Evolutionary conservation across 2,329 filamentous ascomycete genomes (phyloP).

Genomic region (Penicillium polonicum): DNA sequence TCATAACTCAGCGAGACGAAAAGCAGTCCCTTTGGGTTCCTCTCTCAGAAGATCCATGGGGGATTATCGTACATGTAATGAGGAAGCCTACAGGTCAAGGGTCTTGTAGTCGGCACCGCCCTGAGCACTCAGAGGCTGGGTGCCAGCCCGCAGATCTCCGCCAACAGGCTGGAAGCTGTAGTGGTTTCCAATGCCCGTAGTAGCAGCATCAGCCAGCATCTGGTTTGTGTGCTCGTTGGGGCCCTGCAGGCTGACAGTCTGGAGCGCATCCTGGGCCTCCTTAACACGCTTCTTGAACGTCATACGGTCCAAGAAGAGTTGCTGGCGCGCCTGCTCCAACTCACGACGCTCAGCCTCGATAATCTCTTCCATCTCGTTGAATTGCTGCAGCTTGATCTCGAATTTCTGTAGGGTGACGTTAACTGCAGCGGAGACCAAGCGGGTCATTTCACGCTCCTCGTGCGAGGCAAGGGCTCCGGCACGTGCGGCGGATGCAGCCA

Average conservation of each 20-base stretch:
- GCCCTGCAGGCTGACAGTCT: conserved; percentile 43
- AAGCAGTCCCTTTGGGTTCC: conserved; percentile 10
- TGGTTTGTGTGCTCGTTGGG: conserved; percentile 42
- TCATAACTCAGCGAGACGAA: conserved; percentile 26
- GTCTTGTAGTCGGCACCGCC: conserved; percentile 44
- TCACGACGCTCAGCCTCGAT: conserved; percentile 90
- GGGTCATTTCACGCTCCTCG: conserved; percentile 94
- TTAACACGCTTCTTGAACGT: conserved; percentile 84
- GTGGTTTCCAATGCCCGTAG: conserved; percentile 38
- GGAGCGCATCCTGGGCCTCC: conserved; percentile 73
- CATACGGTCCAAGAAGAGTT: conserved; percentile 88
- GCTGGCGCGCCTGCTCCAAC: conserved; percentile 84
- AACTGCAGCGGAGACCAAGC: conserved; percentile 84
- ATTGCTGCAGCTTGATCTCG: conserved; percentile 92
- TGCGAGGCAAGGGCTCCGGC: conserved; percentile 87
- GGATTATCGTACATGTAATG: conserved; percentile 27
- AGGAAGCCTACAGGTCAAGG: conserved; percentile 40
- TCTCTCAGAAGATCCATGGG: conserved; percentile 20
- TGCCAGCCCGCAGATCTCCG: conserved; percentile 30
- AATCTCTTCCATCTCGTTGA: conserved; percentile 91
- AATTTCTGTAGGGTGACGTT: conserved; percentile 95
- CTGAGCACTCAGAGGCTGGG: conserved; percentile 43
- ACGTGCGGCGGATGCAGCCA: conserved; percentile 82
- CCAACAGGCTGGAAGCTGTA: conserved; percentile 43
- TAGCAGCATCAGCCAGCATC: conserved; percentile 37